Evolutionary conservation across 306 rosid species (phyloP).

Genomic region (Dalbergia cochinchinensis): DNA sequence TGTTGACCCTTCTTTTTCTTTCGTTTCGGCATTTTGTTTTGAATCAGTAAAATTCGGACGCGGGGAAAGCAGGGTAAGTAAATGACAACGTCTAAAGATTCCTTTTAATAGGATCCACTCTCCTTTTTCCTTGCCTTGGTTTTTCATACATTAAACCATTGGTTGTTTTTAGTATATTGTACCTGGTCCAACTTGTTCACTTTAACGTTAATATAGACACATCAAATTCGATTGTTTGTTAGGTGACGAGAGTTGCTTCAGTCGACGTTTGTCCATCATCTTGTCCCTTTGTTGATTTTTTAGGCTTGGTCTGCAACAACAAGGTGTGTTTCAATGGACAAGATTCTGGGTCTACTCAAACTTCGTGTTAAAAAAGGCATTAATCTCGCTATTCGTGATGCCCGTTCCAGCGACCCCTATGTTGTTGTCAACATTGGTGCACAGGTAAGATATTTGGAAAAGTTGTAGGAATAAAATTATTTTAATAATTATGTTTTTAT

Average conservation of each 20-base stretch:
- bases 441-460: slow-evolving; percentile 52
- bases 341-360: slow-evolving; percentile 71
- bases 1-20: background rate
- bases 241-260: background rate
- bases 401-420: slow-evolving; percentile 80
- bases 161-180: background rate
- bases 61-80: background rate
- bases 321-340: slow-evolving; percentile 52
- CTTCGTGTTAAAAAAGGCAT: slow-evolving; percentile 70
- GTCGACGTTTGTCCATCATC: background rate
- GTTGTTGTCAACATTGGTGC: slow-evolving; percentile 59
- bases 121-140: background rate
- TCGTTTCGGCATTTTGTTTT: background rate
- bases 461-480: no score
- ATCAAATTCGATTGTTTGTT: background rate
- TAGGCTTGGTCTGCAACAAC: background rate
- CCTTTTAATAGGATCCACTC: background rate
- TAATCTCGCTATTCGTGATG: slow-evolving; percentile 80
- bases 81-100: background rate
- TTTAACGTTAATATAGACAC: background rate
- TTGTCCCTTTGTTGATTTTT: background rate
- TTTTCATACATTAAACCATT: background rate
- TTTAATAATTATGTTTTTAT: no score
- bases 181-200: background rate
- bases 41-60: background rate